Percentiles rank a stretch among this genome's conserved stretches.
Evolutionary conservation across 345 rosid species (phyloP).

Genomic region (Linum lewisii): DNA sequence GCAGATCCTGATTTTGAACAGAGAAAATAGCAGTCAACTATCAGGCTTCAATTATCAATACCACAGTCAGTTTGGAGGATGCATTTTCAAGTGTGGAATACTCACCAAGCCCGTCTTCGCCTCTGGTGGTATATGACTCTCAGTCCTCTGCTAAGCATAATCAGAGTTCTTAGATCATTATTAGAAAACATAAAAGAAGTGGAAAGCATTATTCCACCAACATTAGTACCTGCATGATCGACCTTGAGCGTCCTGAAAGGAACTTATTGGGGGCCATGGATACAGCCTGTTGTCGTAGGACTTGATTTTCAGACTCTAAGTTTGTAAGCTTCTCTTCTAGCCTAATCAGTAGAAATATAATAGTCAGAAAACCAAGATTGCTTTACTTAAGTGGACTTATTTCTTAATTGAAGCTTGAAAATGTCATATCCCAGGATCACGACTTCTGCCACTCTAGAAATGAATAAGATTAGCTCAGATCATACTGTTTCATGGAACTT

Average conservation of each 20-base stretch:
- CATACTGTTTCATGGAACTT: slow-evolving; percentile 64
- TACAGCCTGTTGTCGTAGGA: slow-evolving; percentile 85
- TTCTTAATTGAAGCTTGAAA: too few species aligned
- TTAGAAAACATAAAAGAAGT: neutral
- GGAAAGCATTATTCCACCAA: neutral
- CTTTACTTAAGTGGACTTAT: too few species aligned
- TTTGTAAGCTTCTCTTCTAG: slow-evolving; percentile 77
- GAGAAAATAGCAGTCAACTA: slow-evolving; percentile 5
- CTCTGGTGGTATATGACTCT: slow-evolving; percentile 50
- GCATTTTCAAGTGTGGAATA: neutral
- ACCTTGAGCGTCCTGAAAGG: slow-evolving; percentile 89
- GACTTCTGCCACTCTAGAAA: neutral
- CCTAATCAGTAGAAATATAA: slow-evolving; percentile 30
- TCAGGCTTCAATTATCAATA: neutral
- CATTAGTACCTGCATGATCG: slow-evolving; percentile 60
- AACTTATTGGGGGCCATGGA: slow-evolving; percentile 89
- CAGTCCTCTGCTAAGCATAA: slow-evolving; percentile 52
- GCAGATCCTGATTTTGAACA: slow-evolving; percentile 51
- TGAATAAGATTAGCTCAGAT: neutral
- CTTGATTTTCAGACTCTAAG: slow-evolving; percentile 85
- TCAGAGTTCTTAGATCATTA: slow-evolving; percentile 7
- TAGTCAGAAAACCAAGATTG: neutral
- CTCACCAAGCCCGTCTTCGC: slow-evolving; percentile 47
- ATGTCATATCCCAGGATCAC: neutral
- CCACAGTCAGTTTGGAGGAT: neutral